Percentiles rank a stretch among this genome's conserved stretches.
phyloP scores from a whole-genome alignment of 129 eudicot genomes.

The Glebionis coronaria region DNA sequence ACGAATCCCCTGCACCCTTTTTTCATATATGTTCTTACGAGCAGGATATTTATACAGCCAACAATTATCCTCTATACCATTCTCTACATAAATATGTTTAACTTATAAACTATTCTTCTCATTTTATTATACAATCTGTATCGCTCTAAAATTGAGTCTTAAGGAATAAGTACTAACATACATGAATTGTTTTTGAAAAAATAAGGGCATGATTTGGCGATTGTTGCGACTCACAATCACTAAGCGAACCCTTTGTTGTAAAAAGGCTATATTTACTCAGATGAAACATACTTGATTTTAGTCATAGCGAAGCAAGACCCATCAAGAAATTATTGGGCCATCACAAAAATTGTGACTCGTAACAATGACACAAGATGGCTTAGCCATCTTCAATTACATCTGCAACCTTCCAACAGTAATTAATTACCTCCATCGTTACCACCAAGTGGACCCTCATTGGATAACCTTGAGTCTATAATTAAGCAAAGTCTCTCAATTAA shows the following conservation, averaged over 20 bases:
- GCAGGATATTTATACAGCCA: no score
- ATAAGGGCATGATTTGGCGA: slow-evolving; percentile 86
- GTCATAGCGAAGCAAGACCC: slow-evolving; percentile 71
- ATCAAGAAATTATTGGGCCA: slow-evolving; percentile 70
- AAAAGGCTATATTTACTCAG: slow-evolving; percentile 72
- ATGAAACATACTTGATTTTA: slow-evolving; percentile 80
- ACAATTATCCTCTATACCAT: no score
- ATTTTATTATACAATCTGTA: neutral
- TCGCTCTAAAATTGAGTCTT: neutral
- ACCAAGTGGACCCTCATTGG: slow-evolving; percentile 62
- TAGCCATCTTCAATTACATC: slow-evolving; percentile 74
- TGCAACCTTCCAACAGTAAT: slow-evolving; percentile 69
- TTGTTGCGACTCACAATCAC: slow-evolving; percentile 85
- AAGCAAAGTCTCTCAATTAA: slow-evolving; percentile 55
- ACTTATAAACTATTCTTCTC: no score
- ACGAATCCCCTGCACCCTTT: no score
- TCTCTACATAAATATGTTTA: no score
- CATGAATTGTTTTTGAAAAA: neutral
- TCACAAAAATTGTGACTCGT: slow-evolving; percentile 52
- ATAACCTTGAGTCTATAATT: slow-evolving; percentile 38
- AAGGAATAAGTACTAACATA: neutral
- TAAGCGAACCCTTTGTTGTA: slow-evolving; percentile 74
- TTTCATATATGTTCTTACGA: no score
- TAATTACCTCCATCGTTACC: slow-evolving; percentile 57
- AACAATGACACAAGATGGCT: slow-evolving; percentile 49